Evolutionary conservation across 108 stramenopile genomes (phyloP), one percentile per base, ranked within the genome.

Genomic region (Nitzschia palea): DNA sequence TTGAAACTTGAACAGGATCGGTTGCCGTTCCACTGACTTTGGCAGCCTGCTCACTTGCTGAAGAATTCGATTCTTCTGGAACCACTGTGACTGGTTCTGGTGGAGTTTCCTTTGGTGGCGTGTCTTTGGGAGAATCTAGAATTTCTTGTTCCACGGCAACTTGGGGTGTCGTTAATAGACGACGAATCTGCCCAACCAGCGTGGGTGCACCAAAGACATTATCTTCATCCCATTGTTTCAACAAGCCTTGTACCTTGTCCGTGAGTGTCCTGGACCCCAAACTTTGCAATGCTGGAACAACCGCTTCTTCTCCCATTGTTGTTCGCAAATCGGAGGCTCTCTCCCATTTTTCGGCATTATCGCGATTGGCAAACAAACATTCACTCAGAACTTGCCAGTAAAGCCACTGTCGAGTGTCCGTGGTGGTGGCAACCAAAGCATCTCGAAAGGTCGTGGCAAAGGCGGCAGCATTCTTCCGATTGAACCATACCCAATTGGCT

Each of bases 201-300:
- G 86, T 85, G n/a, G 86, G 89, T 25, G 84, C 86, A 50, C 83
- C 89, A 71, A 91, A 91, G 3, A 80, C 86, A 67, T 82, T 72
- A 28, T 48, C 4, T 6, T 74, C 66, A 50, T 86, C 85, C 89
- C 89, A 91, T 40, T 73, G 60, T 17, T 77, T 67, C 27, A 71
- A 36, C n/a, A 71, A 50, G 10, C 26, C 25, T 18, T 73, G 68
- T 0, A 73, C 32, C 8, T 58, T 27, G 8, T 69, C 67, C 5
- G 67, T 43, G 40, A 68, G 31, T 0, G 44, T 36, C 17, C 34
- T 23, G 35, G 23, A 43, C 32, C 73, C 43, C 28, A 58, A 40
- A 15, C 34, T 12, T 33, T 62, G 44, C 26, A 77, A 50, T 4
- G 53, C 69, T 10, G 86, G 84, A 12, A 69, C 23, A 17, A 91